Evolutionary conservation across 371 early-diverging fungal genomes (phyloP), one percentile per base, ranked within the genome.

Genomic region (Umbelopsis sp.): DNA sequence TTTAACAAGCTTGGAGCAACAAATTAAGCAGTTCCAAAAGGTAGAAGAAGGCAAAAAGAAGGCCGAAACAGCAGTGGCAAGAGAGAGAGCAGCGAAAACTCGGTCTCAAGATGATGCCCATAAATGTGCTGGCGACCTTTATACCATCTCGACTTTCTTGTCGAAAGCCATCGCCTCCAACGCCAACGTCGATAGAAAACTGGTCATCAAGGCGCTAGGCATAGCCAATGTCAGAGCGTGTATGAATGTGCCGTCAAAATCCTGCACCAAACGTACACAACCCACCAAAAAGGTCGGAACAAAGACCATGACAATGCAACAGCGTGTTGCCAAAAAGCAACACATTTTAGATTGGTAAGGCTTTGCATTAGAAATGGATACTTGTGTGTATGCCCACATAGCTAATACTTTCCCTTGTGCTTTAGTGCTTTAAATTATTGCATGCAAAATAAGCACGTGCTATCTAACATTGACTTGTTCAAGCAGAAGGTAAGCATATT

Each of bases 1-100:
- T 48, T 75, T 81, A n/a, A 79, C 77, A 25, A 78, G 79, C n/a
- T 86, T 80, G 65, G 89, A 91, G 50, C 79, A 85, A 16, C 93
- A 93, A 67, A 81, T 93, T 63, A 82, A 89, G n/a, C 81, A 82
- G 38, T 69, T 92, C 25, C 35, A 57, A 57, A 82, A 86, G 20
- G 74, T 87, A 9, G 79, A 84, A 16, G 93, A 93, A 72, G 79
- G 80, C 32, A 77, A 80, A 37, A 57, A 63, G 2, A 53, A 71
- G 4, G 44, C 71, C 16, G 63, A 76, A 76, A 29, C 67, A 71
- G 25, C 32, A 53, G 9, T 80, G 76, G 41, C 75, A 75, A 25
- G 82, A 80, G 41, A 24, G 72, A 14, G 35, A 37, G 12, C 52
- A 46, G 24, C 79, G 75, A 62, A 81, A 77, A 29, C 24, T 62